Evolutionary conservation across 2,329 filamentous ascomycete species (phyloP).

Genomic region (Fusarium succisae): DNA sequence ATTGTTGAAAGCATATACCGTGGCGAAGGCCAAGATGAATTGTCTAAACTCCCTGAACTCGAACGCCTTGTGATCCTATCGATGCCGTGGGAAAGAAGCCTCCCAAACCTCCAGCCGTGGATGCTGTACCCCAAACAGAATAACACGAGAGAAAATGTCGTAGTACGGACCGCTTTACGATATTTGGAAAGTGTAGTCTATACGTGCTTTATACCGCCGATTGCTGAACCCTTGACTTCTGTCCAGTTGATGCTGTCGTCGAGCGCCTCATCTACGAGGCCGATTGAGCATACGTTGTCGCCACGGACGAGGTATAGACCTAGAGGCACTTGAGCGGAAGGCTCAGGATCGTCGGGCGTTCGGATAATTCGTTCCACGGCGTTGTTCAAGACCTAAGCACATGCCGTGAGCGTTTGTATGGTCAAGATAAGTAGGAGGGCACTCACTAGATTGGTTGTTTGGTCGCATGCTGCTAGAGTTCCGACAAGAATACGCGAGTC

Average conservation of each 20-base stretch:
- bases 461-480: constrained; percentile 84
- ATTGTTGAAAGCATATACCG: constrained; percentile 24
- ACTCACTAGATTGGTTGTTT: constrained; percentile 86
- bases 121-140: constrained; percentile 35
- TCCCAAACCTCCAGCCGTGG: constrained; percentile 10
- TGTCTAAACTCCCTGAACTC: constrained; percentile 43
- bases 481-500: constrained; percentile 90
- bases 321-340: constrained; percentile 81
- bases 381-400: constrained; percentile 74
- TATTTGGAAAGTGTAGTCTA: constrained; percentile 41
- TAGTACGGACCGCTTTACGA: not conserved
- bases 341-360: constrained; percentile 82
- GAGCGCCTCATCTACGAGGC: constrained; percentile 87
- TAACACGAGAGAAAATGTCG: constrained; percentile 10
- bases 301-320: constrained; percentile 93
- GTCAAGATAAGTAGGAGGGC: constrained; percentile 16
- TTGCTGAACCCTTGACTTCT: constrained; percentile 84
- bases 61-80: constrained; percentile 39
- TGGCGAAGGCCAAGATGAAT: constrained; percentile 36
- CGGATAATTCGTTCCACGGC: constrained; percentile 92
- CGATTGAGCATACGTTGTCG: constrained; percentile 92
- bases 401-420: constrained; percentile 25
- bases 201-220: constrained; percentile 84
- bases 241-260: constrained; percentile 93
- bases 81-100: constrained; percentile 20